Evolutionary conservation across 192 early-diverging fungal species (phyloP).

Genomic region (Rhizoclosmatium globosum): DNA sequence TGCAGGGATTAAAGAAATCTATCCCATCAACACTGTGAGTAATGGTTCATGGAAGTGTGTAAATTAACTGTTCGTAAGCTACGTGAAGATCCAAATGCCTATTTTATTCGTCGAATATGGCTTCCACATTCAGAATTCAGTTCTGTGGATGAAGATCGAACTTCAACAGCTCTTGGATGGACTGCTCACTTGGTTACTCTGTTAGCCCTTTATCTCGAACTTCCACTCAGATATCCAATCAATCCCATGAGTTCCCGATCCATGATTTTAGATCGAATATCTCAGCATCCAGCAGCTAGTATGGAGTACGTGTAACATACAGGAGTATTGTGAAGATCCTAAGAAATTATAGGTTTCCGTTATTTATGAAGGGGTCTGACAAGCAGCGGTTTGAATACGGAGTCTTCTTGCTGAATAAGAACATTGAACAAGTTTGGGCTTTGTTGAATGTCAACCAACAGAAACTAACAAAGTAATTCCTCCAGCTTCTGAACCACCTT

Average conservation of each 20-base stretch:
- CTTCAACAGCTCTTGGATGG: conserved; percentile 77
- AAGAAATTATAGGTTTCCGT: conserved; percentile 67
- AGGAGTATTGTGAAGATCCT: background rate
- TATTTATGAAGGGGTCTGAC: conserved; percentile 74
- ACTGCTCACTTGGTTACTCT: conserved; percentile 72
- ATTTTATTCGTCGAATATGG: conserved; percentile 44
- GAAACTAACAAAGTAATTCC: background rate
- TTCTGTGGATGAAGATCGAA: conserved; percentile 58
- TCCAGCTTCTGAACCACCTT: conserved; percentile 73
- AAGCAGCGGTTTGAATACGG: conserved; percentile 79
- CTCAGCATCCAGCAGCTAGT: conserved; percentile 34
- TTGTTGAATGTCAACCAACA: background rate
- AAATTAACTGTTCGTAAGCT: conserved; percentile 2
- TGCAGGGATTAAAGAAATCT: conserved; percentile 35
- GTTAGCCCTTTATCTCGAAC: conserved; percentile 73
- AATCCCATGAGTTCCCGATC: conserved; percentile 79
- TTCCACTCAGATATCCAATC: conserved; percentile 79
- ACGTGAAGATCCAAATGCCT: conserved; percentile 17
- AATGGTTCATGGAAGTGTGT: background rate
- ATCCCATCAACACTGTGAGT: conserved; percentile 44
- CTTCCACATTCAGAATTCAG: conserved; percentile 53
- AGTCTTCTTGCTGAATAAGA: conserved; percentile 85
- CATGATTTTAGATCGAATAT: conserved; percentile 58
- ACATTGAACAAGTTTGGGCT: conserved; percentile 73
- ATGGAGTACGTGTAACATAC: conserved; percentile 43